Evolutionary conservation across 148 eudicot genomes (phyloP).

Genomic region (Rhododendron ovatum): DNA sequence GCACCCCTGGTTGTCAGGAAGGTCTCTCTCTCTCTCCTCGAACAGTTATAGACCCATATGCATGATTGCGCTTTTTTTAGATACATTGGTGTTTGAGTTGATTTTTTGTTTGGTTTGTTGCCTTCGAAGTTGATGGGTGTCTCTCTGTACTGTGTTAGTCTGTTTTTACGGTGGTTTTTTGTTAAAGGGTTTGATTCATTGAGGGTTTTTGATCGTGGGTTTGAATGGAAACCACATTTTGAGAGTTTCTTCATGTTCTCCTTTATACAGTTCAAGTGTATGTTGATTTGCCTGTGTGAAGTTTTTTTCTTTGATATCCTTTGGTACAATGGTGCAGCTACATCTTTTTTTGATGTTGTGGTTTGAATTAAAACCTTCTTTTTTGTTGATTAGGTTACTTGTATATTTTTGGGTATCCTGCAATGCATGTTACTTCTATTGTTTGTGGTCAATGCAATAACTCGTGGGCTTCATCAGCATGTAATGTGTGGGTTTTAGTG

Average conservation of each 20-base stretch:
- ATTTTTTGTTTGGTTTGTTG: not conserved
- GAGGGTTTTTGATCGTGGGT: not conserved
- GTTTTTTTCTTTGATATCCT: not conserved
- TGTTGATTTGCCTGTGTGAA: slow-evolving; percentile 25
- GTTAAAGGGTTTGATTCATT: not conserved
- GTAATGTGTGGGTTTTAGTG: not conserved
- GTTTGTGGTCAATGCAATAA: not conserved
- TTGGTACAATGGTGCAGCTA: slow-evolving; percentile 6
- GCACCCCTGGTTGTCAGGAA: slow-evolving; percentile 62
- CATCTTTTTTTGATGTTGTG: not conserved
- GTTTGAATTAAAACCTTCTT: not conserved
- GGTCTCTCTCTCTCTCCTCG: slow-evolving; percentile 32
- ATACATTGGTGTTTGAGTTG: not conserved
- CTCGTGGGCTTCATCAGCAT: not conserved
- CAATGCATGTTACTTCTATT: not conserved
- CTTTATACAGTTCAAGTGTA: slow-evolving; percentile 16
- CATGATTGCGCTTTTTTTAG: not conserved
- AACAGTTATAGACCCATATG: not conserved
- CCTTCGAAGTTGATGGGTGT: slow-evolving; percentile 10
- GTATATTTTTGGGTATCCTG: not conserved
- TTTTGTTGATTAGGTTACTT: not conserved
- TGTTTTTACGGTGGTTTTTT: not conserved
- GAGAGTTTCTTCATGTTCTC: slow-evolving; percentile 1
- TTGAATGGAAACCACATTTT: not conserved
- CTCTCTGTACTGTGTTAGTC: slow-evolving; percentile 7